A percentile compares a stretch with the other conserved stretches of the same genome.
Evolutionary conservation across 257 asterid genomes (phyloP).

Genomic region (Solanum sejunctum): DNA sequence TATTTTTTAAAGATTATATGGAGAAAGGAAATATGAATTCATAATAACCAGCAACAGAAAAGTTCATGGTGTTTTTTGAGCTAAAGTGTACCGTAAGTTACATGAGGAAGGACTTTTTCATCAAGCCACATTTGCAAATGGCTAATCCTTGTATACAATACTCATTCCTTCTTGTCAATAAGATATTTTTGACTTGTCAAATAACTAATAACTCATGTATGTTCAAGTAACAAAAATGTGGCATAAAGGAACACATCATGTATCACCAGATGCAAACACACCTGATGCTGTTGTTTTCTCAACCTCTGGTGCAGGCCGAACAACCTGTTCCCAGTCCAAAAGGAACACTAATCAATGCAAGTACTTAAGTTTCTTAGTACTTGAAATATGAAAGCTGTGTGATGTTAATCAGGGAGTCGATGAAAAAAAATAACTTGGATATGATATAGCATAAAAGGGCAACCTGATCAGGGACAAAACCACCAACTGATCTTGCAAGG

Average conservation of each 20-base stretch:
- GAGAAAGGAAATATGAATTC: background rate
- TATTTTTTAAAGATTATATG: background rate
- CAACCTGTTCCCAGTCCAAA: conserved; percentile 35
- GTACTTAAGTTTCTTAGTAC: background rate
- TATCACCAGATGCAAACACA: conserved; percentile 11
- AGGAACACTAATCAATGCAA: conserved; percentile 1
- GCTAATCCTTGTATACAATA: background rate
- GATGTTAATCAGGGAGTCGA: background rate
- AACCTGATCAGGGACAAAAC: conserved; percentile 79
- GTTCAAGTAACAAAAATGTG: background rate
- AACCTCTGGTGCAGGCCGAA: conserved; percentile 44
- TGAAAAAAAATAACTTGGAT: background rate
- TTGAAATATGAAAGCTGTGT: background rate
- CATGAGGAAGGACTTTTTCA: background rate
- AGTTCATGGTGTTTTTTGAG: background rate
- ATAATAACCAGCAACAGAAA: background rate
- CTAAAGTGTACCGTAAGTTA: background rate
- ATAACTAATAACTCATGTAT: background rate
- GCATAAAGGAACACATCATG: background rate
- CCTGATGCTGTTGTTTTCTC: conserved; percentile 58
- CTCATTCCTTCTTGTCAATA: background rate
- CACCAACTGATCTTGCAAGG: conserved; percentile 62
- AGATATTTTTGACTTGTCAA: background rate
- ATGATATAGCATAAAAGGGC: background rate
- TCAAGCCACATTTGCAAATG: background rate